A percentile compares a stretch with the other conserved stretches of the same genome.
Evolutionary conservation across 805 yeast genomes (phyloP).

Genomic region (Metschnikowia aberdeeniae): DNA sequence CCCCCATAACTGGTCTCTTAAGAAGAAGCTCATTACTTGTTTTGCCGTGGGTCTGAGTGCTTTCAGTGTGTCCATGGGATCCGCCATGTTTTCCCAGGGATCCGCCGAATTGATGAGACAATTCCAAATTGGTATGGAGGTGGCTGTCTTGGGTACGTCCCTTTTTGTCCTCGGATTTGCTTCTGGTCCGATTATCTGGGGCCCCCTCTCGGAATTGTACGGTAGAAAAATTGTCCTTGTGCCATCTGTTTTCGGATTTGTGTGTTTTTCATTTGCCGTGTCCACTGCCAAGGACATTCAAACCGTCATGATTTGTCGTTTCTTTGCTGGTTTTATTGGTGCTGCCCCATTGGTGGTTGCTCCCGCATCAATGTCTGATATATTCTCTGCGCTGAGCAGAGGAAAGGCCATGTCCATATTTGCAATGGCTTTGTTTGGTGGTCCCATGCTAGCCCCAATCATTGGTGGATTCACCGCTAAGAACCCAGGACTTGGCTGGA

Average conservation of each 20-base stretch:
- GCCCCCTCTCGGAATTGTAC: constrained; percentile 75
- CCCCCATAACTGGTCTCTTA: constrained; percentile 71
- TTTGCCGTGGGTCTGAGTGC: constrained; percentile 32
- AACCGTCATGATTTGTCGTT: constrained; percentile 22
- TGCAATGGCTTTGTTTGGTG: constrained; percentile 33
- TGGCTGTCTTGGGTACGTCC: constrained; percentile 72
- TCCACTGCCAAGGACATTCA: constrained; percentile 24
- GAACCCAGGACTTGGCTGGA: constrained; percentile 64
- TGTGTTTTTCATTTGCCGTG: constrained; percentile 50
- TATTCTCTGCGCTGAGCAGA: constrained; percentile 16
- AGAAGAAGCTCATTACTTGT: constrained; percentile 23
- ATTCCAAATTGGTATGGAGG: constrained; percentile 61
- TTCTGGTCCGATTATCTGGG: constrained; percentile 87
- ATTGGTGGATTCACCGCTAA: constrained; percentile 60
- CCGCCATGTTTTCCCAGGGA: constrained; percentile 76
- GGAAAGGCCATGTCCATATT: constrained; percentile 23
- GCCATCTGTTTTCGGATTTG: constrained; percentile 52
- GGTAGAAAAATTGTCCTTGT: constrained; percentile 66
- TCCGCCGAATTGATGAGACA: constrained; percentile 43
- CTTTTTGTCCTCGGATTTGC: constrained; percentile 92
- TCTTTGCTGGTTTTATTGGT: constrained; percentile 23
- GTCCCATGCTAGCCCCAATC: constrained; percentile 22
- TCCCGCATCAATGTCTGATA: constrained; percentile 23
- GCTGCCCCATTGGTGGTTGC: constrained; percentile 26
- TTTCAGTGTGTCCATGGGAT: constrained; percentile 56